Evolutionary conservation across 1,284 basidiomycete species (phyloP).

Genomic region (Ganoderma lucidum): DNA sequence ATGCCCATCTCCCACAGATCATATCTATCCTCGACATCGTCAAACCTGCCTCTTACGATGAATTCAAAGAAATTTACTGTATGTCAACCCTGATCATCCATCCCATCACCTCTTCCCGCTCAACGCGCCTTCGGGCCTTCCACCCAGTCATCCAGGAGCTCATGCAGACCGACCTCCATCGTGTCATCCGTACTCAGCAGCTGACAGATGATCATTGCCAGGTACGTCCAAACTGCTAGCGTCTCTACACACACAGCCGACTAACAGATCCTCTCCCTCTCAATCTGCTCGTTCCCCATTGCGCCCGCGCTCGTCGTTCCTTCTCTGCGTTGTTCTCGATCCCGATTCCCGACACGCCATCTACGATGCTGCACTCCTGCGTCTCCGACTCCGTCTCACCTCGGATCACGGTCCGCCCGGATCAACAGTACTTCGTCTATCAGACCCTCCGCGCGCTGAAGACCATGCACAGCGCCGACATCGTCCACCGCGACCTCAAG

Average conservation of each 20-base stretch:
- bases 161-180: conserved; percentile 92
- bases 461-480: conserved; percentile 82
- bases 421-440: conserved; percentile 70
- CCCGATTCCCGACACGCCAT: conserved; percentile 1
- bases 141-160: conserved; percentile 83
- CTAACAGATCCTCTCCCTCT: conserved; percentile 16
- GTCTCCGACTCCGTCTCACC: background rate
- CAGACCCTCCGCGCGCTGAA: conserved; percentile 86
- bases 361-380: background rate
- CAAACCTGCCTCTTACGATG: conserved; percentile 77
- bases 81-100: conserved; percentile 35
- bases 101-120: background rate
- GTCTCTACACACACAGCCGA: conserved; percentile 15
- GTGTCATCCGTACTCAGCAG: conserved; percentile 89
- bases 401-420: conserved; percentile 2
- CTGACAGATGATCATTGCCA: conserved; percentile 92
- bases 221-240: conserved; percentile 43
- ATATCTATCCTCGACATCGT: conserved; percentile 90
- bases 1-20: conserved; percentile 56
- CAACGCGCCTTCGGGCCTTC: conserved; percentile 5
- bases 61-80: conserved; percentile 89
- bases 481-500: conserved; percentile 85
- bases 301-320: background rate
- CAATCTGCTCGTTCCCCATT: background rate
- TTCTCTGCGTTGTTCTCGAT: background rate